Percentiles rank a stretch among this genome's conserved stretches.
phyloP scores from a whole-genome alignment of 306 rosid species.

The Neltuma alba region DNA sequence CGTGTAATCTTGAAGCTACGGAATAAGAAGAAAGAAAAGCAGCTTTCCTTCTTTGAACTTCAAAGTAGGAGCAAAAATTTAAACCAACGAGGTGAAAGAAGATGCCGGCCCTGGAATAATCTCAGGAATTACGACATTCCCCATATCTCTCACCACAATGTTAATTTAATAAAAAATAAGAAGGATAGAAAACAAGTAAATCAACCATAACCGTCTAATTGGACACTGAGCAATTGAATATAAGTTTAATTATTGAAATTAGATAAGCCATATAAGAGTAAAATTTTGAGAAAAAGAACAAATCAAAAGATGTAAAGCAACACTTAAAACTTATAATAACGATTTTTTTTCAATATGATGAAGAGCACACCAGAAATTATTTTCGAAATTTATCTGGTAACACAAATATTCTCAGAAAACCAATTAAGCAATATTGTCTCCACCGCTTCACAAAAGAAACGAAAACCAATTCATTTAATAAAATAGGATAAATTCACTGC shows the following conservation, averaged over 20 bases:
- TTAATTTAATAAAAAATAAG: not conserved
- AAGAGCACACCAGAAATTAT: not conserved
- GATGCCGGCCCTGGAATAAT: not conserved
- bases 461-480: not conserved
- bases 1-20: not conserved
- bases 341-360: not conserved
- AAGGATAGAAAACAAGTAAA: not conserved
- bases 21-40: not conserved
- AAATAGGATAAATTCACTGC: not conserved
- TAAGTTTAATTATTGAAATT: not conserved
- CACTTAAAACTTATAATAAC: too few relatives aligned
- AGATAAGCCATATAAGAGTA: not conserved
- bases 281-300: not conserved
- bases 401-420: not conserved
- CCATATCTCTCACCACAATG: not conserved
- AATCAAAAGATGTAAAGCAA: not conserved
- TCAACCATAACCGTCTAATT: not conserved
- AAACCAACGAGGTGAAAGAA: not conserved
- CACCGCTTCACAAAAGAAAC: not conserved
- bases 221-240: slow-evolving; percentile 14
- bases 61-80: not conserved
- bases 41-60: not conserved
- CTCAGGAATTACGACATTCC: not conserved
- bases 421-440: not conserved
- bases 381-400: not conserved